Percentiles rank a stretch among this genome's conserved stretches.
phyloP scores from a whole-genome alignment of 2,329 filamentous ascomycete genomes.

The Claviceps maximensis region DNA sequence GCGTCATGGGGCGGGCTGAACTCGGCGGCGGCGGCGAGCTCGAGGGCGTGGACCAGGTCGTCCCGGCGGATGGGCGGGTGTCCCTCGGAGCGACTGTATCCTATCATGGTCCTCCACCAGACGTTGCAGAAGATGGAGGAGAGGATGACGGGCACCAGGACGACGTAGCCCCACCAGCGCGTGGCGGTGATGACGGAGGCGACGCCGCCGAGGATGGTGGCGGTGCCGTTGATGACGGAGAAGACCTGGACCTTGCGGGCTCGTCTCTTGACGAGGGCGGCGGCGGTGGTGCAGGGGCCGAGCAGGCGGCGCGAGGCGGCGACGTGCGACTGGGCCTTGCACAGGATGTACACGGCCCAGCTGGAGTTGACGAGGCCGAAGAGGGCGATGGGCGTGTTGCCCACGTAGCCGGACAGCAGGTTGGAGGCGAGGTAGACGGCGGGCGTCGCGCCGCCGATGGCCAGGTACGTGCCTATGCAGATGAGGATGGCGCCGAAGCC shows the following conservation, averaged over 20 bases:
- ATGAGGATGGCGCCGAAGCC: conserved; percentile 37
- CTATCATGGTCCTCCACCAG: conserved; percentile 33
- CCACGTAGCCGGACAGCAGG: conserved; percentile 40
- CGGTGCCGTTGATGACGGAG: conserved; percentile 28
- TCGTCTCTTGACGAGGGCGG: conserved; percentile 21
- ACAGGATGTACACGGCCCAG: conserved; percentile 33
- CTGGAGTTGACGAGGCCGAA: conserved; percentile 34
- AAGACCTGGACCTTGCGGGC: conserved; percentile 31
- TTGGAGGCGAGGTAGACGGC: conserved; percentile 34
- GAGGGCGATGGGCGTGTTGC: conserved; percentile 34
- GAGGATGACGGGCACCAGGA: conserved; percentile 36
- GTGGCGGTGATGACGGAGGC: conserved; percentile 37
- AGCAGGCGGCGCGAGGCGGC: conserved; percentile 13
- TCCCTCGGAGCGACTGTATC: conserved; percentile 21
- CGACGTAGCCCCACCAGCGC: conserved; percentile 38
- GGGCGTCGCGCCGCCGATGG: conserved; percentile 34
- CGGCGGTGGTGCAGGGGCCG: conserved; percentile 11
- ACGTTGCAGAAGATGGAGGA: conserved; percentile 31
- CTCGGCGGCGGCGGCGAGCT: conserved; percentile 11
- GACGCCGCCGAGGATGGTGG: conserved; percentile 32
- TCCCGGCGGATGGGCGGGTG: conserved; percentile 1
- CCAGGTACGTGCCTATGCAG: conserved; percentile 37
- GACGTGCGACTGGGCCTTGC: conserved; percentile 26
- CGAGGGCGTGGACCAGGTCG: conserved; percentile 10
- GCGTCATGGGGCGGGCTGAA: conserved; percentile 1